phyloP scores from a whole-genome alignment of 2,329 filamentous ascomycete species.

The Cladosporium sp. region DNA sequence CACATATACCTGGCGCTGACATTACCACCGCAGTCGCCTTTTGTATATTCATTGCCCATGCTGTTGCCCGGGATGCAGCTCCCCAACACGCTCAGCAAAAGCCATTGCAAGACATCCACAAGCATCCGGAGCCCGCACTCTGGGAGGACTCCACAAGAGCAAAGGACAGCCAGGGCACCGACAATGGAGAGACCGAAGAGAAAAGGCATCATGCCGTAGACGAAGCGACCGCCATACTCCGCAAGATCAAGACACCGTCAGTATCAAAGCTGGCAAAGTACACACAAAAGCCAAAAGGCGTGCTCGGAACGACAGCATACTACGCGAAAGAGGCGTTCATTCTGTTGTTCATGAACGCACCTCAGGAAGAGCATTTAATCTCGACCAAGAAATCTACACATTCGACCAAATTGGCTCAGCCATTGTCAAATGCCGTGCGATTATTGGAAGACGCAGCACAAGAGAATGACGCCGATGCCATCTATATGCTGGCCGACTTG shows the following conservation, averaged over 20 bases:
- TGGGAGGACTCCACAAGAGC: conserved; percentile 14
- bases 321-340: conserved; percentile 60
- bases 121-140: conserved; percentile 10
- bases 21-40: conserved; percentile 16
- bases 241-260: conserved; percentile 37
- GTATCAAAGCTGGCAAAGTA: conserved; percentile 37
- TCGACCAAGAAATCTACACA: conserved; percentile 29
- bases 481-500: conserved; percentile 86
- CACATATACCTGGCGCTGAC: conserved; percentile 6
- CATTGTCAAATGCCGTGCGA: conserved; percentile 53
- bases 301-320: conserved; percentile 54
- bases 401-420: conserved; percentile 43
- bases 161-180: conserved; percentile 4
- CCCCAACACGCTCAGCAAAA: conserved; percentile 14
- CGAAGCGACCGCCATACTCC: conserved; percentile 38
- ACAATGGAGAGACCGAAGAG: neutral
- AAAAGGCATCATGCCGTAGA: conserved; percentile 15
- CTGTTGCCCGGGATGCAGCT: conserved; percentile 13
- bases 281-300: conserved; percentile 49
- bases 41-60: conserved; percentile 18
- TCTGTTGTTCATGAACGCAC: conserved; percentile 61
- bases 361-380: conserved; percentile 39
- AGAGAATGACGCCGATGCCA: conserved; percentile 67
- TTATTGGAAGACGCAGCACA: conserved; percentile 55
- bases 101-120: conserved; percentile 11